Evolutionary conservation across 2,329 filamentous ascomycete species (phyloP).

Genomic region (Hypoxylon sp.): DNA sequence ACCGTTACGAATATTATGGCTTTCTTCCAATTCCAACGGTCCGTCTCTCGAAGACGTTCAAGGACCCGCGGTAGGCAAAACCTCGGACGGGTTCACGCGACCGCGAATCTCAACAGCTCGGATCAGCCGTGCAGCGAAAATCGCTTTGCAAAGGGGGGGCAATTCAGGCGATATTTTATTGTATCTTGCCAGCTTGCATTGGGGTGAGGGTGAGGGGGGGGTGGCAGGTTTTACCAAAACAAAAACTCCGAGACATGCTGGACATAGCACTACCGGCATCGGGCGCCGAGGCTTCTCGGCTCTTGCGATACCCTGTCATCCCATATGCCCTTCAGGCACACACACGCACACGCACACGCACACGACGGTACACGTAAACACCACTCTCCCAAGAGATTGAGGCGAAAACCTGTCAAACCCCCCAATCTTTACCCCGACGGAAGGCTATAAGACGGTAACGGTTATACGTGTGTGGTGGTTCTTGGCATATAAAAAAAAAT

Average conservation of each 20-base stretch:
- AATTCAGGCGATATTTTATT: constrained; percentile 42
- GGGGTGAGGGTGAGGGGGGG: neutral
- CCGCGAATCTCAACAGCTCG: constrained; percentile 35
- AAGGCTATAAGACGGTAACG: neutral
- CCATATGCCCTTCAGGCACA: neutral
- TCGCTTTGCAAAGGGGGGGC: constrained; percentile 25
- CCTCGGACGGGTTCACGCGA: constrained; percentile 14
- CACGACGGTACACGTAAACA: too few relatives aligned
- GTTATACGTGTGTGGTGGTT: neutral
- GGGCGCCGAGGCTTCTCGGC: constrained; percentile 5
- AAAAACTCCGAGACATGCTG: constrained; percentile 14
- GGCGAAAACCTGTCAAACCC: constrained; percentile 4
- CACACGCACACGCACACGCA: neutral
- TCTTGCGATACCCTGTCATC: neutral
- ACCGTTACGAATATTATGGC: constrained; percentile 1
- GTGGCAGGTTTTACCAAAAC: neutral
- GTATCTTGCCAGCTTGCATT: constrained; percentile 32
- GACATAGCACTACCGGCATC: constrained; percentile 30
- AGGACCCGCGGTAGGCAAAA: constrained; percentile 2
- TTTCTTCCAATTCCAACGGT: constrained; percentile 11
- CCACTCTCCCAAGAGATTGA: too few relatives aligned
- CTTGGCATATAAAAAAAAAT: constrained; percentile 8
- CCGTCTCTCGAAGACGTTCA: constrained; percentile 11
- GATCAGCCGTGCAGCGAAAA: constrained; percentile 33
- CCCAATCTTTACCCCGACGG: neutral